Conservation (phyloP, 495 filamentous ascomycete species). For the Penicillium lagena region DNA sequence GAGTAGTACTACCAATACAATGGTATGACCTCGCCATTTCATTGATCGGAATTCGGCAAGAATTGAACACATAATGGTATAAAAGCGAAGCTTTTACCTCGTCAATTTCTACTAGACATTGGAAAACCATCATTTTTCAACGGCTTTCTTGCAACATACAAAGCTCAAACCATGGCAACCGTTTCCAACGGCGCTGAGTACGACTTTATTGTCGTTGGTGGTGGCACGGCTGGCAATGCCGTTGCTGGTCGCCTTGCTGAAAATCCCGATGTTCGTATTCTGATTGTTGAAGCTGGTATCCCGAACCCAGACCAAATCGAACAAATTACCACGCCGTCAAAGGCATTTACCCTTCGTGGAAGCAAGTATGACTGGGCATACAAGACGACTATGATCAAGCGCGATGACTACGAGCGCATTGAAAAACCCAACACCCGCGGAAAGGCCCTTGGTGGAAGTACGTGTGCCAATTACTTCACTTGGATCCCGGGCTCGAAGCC, state of each 20-base stretch:
- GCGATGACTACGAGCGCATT: slow-evolving; percentile 47
- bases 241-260: slow-evolving; percentile 50
- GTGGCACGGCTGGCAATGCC: slow-evolving; percentile 44
- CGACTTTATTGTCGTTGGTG: slow-evolving; percentile 8
- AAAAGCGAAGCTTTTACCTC: not conserved
- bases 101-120: not conserved
- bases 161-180: slow-evolving; percentile 12
- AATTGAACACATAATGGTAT: not conserved
- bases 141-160: not conserved
- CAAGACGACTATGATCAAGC: slow-evolving; percentile 49
- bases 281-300: slow-evolving; percentile 15
- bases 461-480: slow-evolving; percentile 42
- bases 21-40: not conserved
- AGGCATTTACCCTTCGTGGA: slow-evolving; percentile 22
- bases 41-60: not conserved
- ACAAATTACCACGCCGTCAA: slow-evolving; percentile 28
- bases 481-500: slow-evolving; percentile 39
- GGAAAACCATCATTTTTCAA: not conserved
- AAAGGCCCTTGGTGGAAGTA: slow-evolving; percentile 40
- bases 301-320: slow-evolving; percentile 20
- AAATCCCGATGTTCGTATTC: slow-evolving; percentile 36
- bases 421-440: slow-evolving; percentile 50
- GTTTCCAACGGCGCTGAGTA: slow-evolving; percentile 22
- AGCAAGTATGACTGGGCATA: slow-evolving; percentile 45
- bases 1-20: not conserved